Percentiles rank a stretch among this genome's conserved stretches.
phyloP scores from a whole-genome alignment of 108 stramenopile species.

The Nannochloropsis oceanica region DNA sequence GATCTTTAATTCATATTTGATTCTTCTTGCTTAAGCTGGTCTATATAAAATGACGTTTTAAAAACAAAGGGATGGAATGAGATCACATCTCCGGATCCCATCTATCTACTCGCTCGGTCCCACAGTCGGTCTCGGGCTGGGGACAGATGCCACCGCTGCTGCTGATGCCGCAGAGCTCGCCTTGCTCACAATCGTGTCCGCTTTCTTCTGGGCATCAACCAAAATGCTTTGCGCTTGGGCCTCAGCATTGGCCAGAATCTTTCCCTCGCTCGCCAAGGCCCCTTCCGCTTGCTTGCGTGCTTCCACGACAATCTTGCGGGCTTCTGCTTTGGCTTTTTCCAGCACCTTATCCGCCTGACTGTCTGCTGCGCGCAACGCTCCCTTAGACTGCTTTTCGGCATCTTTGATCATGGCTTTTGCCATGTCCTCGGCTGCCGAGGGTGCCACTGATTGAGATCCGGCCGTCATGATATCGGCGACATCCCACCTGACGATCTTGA shows the following conservation, averaged over 20 bases:
- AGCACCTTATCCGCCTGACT: neutral
- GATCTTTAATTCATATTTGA: too few relatives aligned
- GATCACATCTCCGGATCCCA: too few relatives aligned
- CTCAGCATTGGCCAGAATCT: neutral
- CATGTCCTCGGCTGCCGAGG: neutral
- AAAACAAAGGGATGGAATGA: too few relatives aligned
- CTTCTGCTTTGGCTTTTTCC: slow-evolving; percentile 4
- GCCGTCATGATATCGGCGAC: slow-evolving; percentile 15
- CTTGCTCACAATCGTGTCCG: neutral
- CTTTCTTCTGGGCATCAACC: neutral
- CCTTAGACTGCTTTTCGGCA: neutral
- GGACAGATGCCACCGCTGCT: too few relatives aligned
- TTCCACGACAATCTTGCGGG: neutral
- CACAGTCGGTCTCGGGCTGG: too few relatives aligned
- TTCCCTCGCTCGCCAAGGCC: neutral
- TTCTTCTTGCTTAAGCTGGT: too few relatives aligned
- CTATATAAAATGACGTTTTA: too few relatives aligned
- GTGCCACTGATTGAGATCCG: neutral
- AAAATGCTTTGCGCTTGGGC: neutral
- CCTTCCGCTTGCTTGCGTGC: neutral
- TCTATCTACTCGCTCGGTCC: too few relatives aligned
- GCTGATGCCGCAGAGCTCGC: neutral
- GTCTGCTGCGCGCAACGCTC: neutral
- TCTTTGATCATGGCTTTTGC: neutral
- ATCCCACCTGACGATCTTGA: slow-evolving; percentile 4